phyloP scores from a whole-genome alignment of 345 rosid species.

The Microthlaspi erraticum region DNA sequence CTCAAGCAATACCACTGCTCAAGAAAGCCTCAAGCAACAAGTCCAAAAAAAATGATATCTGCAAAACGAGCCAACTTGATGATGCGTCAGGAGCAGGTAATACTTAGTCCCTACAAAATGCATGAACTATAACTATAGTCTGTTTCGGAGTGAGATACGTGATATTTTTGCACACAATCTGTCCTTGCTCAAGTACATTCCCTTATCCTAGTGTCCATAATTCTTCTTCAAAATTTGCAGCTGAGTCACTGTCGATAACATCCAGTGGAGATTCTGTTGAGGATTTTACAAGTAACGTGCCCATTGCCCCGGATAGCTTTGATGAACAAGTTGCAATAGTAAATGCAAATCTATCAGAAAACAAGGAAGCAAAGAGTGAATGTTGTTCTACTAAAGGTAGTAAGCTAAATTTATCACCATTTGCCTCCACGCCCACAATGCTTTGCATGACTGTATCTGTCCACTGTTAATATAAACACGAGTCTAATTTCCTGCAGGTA shows the following conservation, averaged over 20 bases:
- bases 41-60: slow-evolving; percentile 30
- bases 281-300: slow-evolving; percentile 43
- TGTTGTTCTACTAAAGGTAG: slow-evolving; percentile 52
- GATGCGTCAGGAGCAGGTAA: slow-evolving; percentile 50
- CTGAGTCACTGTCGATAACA: slow-evolving; percentile 29
- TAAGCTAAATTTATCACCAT: slow-evolving; percentile 26
- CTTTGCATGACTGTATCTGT: slow-evolving; percentile 27
- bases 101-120: slow-evolving; percentile 13
- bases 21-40: slow-evolving; percentile 55
- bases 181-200: slow-evolving; percentile 12
- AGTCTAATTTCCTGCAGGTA: slow-evolving; percentile 36
- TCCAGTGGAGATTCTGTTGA: slow-evolving; percentile 40
- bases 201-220: slow-evolving; percentile 6
- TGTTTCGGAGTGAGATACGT: not conserved
- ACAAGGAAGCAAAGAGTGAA: slow-evolving; percentile 34
- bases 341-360: slow-evolving; percentile 34
- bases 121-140: slow-evolving; percentile 25
- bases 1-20: slow-evolving; percentile 90
- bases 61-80: slow-evolving; percentile 37
- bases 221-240: slow-evolving; percentile 46
- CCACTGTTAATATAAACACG: slow-evolving; percentile 6
- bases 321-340: slow-evolving; percentile 41
- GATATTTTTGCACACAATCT: not conserved
- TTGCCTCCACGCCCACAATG: slow-evolving; percentile 12
- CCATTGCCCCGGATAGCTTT: slow-evolving; percentile 55